Conservation (phyloP, 805 yeast species). For the Nakazawaea wickerhamii region DNA sequence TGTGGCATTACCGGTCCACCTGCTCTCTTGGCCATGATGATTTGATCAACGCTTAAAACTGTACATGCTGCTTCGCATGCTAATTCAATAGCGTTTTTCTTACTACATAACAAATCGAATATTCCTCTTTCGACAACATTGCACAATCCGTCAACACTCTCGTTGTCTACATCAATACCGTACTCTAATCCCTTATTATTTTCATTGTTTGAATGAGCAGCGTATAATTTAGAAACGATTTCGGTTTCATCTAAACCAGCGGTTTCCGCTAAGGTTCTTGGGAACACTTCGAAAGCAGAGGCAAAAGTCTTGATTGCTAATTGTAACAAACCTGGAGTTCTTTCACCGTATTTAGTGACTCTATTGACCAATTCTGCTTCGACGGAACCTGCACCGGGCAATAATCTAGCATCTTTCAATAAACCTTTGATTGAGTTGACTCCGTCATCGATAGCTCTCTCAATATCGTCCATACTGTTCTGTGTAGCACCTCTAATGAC, state of each 20-base stretch:
- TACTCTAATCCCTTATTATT: constrained; percentile 22
- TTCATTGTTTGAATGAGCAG: constrained; percentile 65
- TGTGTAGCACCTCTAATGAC: constrained; percentile 95
- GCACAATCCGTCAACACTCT: constrained; percentile 57
- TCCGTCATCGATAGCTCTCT: constrained; percentile 97
- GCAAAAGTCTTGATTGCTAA: constrained; percentile 93
- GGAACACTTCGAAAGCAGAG: constrained; percentile 89
- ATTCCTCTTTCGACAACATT: constrained; percentile 69
- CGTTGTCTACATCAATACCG: constrained; percentile 81
- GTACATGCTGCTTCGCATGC: constrained; percentile 96
- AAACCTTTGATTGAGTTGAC: constrained; percentile 88
- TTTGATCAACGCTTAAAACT: constrained; percentile 88
- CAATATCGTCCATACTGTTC: constrained; percentile 88
- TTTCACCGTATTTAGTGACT: constrained; percentile 82
- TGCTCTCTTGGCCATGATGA: constrained; percentile 97
- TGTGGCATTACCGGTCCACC: constrained; percentile 94
- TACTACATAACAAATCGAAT: constrained; percentile 73
- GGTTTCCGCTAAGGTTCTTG: constrained; percentile 89
- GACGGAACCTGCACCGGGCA: constrained; percentile 96
- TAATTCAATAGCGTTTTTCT: constrained; percentile 81
- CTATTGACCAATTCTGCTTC: constrained; percentile 83
- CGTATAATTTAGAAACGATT: constrained; percentile 81
- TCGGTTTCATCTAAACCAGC: constrained; percentile 90
- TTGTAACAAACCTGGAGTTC: constrained; percentile 88
- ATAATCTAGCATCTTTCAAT: constrained; percentile 70